Conservation (phyloP, 148 eudicot species). For the Arbutus unedo region DNA sequence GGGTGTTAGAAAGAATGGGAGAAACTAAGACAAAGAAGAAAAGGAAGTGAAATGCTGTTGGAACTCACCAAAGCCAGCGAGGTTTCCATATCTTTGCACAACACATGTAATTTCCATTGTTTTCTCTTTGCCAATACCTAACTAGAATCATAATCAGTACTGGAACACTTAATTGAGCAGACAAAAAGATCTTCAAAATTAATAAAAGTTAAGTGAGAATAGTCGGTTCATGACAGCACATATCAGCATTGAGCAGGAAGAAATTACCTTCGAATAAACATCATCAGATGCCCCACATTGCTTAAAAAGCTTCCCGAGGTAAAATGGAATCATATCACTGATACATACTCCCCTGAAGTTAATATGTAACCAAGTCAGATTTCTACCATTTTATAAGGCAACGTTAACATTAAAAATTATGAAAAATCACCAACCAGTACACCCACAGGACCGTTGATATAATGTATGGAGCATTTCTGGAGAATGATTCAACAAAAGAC, state of each 20-base stretch:
- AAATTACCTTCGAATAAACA: constrained; percentile 72
- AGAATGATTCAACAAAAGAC: constrained; percentile 73
- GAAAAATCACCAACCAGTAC: constrained; percentile 62
- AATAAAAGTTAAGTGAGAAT: background rate
- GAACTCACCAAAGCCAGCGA: constrained; percentile 77
- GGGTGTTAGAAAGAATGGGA: background rate
- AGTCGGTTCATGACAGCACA: background rate
- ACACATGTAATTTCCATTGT: constrained; percentile 36
- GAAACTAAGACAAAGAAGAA: background rate
- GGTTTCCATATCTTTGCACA: constrained; percentile 81
- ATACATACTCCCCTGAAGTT: constrained; percentile 84
- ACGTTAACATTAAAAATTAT: background rate
- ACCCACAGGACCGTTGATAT: constrained; percentile 84
- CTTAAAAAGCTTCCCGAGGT: constrained; percentile 74
- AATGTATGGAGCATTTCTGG: constrained; percentile 73
- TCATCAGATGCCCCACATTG: constrained; percentile 77
- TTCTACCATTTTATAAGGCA: background rate
- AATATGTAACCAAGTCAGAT: constrained; percentile 17
- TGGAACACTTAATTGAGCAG: background rate
- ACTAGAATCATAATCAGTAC: constrained; percentile 37
- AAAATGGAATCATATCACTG: constrained; percentile 93
- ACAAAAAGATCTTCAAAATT: background rate
- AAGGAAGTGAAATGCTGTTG: background rate
- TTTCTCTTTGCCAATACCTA: constrained; percentile 78
- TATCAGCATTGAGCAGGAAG: constrained; percentile 10